phyloP scores from a whole-genome alignment of 768 basidiomycete species.

The Grammothele lineata region DNA sequence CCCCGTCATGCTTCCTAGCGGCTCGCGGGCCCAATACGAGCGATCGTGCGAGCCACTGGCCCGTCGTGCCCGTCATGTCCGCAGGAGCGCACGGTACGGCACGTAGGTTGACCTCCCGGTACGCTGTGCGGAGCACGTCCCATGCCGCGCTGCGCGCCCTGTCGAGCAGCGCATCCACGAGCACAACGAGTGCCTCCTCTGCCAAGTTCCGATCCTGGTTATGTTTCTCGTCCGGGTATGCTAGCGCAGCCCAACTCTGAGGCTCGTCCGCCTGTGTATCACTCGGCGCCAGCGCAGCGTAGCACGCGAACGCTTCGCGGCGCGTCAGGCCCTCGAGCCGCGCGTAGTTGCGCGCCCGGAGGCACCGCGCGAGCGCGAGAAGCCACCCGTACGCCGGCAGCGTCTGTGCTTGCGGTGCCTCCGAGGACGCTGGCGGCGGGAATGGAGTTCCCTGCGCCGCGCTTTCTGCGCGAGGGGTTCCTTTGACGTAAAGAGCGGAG shows the following conservation, averaged over 20 bases:
- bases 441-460: too few species aligned
- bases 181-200: slow-evolving; percentile 37
- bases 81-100: background rate
- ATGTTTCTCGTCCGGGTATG: too few species aligned
- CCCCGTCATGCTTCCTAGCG: slow-evolving; percentile 12
- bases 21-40: slow-evolving; percentile 17
- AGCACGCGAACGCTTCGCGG: slow-evolving; percentile 21
- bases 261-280: background rate
- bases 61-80: slow-evolving; percentile 8
- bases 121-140: slow-evolving; percentile 55
- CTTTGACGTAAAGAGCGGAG: too few species aligned
- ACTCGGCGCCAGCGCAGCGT: background rate
- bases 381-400: slow-evolving; percentile 43
- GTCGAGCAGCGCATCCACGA: slow-evolving; percentile 44
- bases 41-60: slow-evolving; percentile 37
- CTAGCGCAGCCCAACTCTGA: background rate
- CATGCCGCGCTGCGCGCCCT: slow-evolving; percentile 55
- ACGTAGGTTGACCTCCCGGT: slow-evolving; percentile 49
- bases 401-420: too few species aligned
- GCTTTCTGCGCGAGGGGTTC: too few species aligned
- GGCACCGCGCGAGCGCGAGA: slow-evolving; percentile 40
- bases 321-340: slow-evolving; percentile 44
- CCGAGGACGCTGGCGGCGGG: too few species aligned
- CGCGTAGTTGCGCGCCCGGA: slow-evolving; percentile 54
- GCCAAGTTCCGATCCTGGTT: slow-evolving; percentile 23